Evolutionary conservation across 345 rosid genomes (phyloP), one percentile per base, ranked within the genome.

Genomic region (Raphanus sativus): DNA sequence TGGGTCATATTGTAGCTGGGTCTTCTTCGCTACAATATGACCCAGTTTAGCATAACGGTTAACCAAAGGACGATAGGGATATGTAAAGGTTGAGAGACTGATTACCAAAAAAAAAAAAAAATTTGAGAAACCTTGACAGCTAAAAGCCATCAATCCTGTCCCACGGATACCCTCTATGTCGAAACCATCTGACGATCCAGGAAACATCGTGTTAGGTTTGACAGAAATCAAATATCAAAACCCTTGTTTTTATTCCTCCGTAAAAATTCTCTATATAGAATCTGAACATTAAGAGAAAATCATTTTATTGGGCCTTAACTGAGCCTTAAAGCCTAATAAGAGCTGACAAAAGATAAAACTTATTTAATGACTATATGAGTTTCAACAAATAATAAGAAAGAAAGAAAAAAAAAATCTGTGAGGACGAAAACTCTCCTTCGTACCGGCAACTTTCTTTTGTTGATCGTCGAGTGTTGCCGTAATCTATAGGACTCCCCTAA

Each of bases 341-440:
- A 58, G 42, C 12, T 0, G 6, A n/a, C 24, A 13, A 64, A 26
- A 70, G 13, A 62, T 38, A 38, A 52, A 32, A 10, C 45, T 17
- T 26, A 61, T 48, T 34, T 73, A 61, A 3, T 25, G 54, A 25
- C 62, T 28, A 8, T 8, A 5, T 12, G 24, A 21, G 62, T 34
- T 56, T 28, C 48, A 2, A 2, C 36, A 21, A 76, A 60, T 4
- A 29, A 38, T 40, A n/a, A 3, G 2, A 56, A 1, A 40, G 10
- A 21, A 21, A 21, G 13, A n/a, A 1, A 48, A n/a, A 45, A 45
- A 48, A 48, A 48, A 13, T 11, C 40, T 75, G 77, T 72, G 81
- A 76, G 77, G 81, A 77, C 81, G 74, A 72, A 61, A 81, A 33
- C 67, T 38, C 75, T 62, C 28, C 75, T 25, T 45, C 29, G 15